Evolutionary conservation across 2,329 filamentous ascomycete species (phyloP).

Genomic region (Anthostomella pinea): DNA sequence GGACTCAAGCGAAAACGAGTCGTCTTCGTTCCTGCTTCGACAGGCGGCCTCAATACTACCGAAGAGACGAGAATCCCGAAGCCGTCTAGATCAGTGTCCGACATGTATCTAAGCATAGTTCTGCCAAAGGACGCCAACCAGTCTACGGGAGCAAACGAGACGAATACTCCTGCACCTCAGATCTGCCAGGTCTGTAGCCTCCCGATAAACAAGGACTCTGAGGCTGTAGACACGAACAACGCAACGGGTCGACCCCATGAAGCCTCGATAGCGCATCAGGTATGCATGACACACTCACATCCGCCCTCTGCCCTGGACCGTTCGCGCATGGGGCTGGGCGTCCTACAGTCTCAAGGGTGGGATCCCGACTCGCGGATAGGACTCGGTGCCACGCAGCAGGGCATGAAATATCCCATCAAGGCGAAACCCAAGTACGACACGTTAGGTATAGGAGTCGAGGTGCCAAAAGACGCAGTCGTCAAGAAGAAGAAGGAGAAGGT

Average conservation of each 20-base stretch:
- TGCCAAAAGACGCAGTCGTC: slow-evolving; percentile 39
- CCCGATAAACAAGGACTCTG: slow-evolving; percentile 38
- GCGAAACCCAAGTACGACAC: slow-evolving; percentile 69
- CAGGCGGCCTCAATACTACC: slow-evolving; percentile 32
- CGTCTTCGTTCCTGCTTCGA: slow-evolving; percentile 55
- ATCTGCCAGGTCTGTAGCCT: slow-evolving; percentile 60
- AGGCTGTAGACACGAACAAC: slow-evolving; percentile 4
- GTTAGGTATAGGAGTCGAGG: slow-evolving; percentile 63
- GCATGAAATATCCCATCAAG: slow-evolving; percentile 75
- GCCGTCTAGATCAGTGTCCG: slow-evolving; percentile 41
- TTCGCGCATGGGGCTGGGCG: slow-evolving; percentile 64
- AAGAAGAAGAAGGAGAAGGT: slow-evolving; percentile 40
- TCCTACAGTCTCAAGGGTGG: slow-evolving; percentile 68
- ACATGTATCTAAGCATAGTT: slow-evolving; percentile 67
- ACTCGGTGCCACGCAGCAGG: slow-evolving; percentile 67
- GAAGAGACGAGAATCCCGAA: slow-evolving; percentile 22
- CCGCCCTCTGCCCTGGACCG: slow-evolving; percentile 71
- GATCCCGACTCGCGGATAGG: slow-evolving; percentile 71
- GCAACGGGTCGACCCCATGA: slow-evolving; percentile 43
- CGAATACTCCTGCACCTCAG: slow-evolving; percentile 14
- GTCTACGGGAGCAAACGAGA: slow-evolving; percentile 7
- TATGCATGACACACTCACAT: slow-evolving; percentile 65
- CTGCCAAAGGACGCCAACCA: slow-evolving; percentile 41
- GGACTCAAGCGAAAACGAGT: slow-evolving; percentile 54
- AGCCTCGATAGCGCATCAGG: slow-evolving; percentile 67